phyloP scores from a whole-genome alignment of 2,329 filamentous ascomycete species.

The Talaromyces albobiverticillius region DNA sequence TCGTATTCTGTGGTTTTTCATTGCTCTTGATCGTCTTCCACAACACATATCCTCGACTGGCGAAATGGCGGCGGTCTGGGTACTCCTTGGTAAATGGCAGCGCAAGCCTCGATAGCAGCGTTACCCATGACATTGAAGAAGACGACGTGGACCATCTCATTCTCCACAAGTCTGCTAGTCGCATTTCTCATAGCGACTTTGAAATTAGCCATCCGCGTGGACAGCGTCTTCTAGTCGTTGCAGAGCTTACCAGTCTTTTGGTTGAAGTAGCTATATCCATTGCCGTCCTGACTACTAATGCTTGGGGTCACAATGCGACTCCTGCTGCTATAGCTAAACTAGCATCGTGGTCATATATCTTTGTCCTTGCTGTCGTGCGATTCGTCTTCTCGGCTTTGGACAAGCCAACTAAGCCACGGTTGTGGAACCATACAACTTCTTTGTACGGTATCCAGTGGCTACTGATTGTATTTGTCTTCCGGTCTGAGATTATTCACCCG shows the following conservation, averaged over 20 bases:
- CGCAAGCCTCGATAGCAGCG: slow-evolving; percentile 32
- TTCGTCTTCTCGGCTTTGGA: slow-evolving; percentile 60
- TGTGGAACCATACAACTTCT: slow-evolving; percentile 90
- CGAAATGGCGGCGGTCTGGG: slow-evolving; percentile 52
- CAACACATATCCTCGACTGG: slow-evolving; percentile 52
- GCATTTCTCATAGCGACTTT: slow-evolving; percentile 46
- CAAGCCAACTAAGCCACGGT: slow-evolving; percentile 65
- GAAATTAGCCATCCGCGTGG: slow-evolving; percentile 73
- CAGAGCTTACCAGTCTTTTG: slow-evolving; percentile 73
- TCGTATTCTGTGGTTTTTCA: slow-evolving; percentile 68
- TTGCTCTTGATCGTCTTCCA: slow-evolving; percentile 63
- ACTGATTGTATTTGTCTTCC: slow-evolving; percentile 72
- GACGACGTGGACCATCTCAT: slow-evolving; percentile 56
- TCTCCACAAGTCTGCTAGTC: slow-evolving; percentile 53
- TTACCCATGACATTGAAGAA: slow-evolving; percentile 56
- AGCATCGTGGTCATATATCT: slow-evolving; percentile 75
- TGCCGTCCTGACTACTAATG: slow-evolving; percentile 58
- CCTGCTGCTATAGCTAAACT: slow-evolving; percentile 65
- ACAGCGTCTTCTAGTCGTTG: slow-evolving; percentile 64
- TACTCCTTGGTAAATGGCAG: slow-evolving; percentile 48
- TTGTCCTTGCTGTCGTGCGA: slow-evolving; percentile 69
- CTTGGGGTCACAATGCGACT: slow-evolving; percentile 58
- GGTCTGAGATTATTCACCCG: slow-evolving; percentile 79
- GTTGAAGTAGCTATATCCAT: slow-evolving; percentile 69
- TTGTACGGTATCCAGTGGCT: slow-evolving; percentile 85